Percentiles rank a stretch among this genome's conserved stretches.
Conservation (phyloP, 805 yeast species). For the Schwanniomyces occidentalis region DNA sequence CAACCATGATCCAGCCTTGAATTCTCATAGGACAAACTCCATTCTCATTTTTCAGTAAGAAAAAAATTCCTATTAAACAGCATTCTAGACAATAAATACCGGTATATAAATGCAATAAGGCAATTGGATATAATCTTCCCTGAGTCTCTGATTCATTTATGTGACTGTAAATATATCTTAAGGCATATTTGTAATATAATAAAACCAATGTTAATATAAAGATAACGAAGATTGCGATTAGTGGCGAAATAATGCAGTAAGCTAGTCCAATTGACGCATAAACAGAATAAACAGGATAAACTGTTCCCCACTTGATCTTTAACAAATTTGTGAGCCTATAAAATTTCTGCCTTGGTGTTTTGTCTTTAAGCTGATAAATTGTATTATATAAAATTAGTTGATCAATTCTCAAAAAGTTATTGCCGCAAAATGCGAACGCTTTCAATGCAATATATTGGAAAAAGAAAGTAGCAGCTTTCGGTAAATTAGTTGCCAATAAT, state of each 20-base stretch:
- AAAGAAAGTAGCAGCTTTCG: constrained; percentile 85
- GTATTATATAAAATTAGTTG: constrained; percentile 45
- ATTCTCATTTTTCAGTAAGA: constrained; percentile 54
- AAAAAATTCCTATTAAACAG: constrained; percentile 74
- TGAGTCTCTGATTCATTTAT: constrained; percentile 59
- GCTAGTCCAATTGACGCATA: constrained; percentile 77
- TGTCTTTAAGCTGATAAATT: constrained; percentile 37
- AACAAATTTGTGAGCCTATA: constrained; percentile 45
- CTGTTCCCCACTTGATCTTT: constrained; percentile 71
- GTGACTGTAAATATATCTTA: constrained; percentile 55
- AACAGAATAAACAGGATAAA: constrained; percentile 75
- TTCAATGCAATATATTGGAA: constrained; percentile 73
- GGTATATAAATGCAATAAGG: constrained; percentile 72
- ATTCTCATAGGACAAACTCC: constrained; percentile 44
- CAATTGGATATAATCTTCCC: constrained; percentile 73
- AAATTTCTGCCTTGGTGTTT: constrained; percentile 63
- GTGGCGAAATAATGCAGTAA: constrained; percentile 77
- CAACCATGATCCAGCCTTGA: constrained; percentile 55
- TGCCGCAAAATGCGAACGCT: constrained; percentile 76
- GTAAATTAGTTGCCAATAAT: constrained; percentile 73
- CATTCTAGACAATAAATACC: constrained; percentile 83
- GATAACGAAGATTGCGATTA: constrained; percentile 65
- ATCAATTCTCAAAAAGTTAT: constrained; percentile 60
- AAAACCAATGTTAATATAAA: constrained; percentile 52
- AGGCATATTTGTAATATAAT: constrained; percentile 69